These are phyloP conservation scores for Hirschfeldia incana DNA, from an alignment of 345 rosid species.

Conservation along the genomic window DNA sequence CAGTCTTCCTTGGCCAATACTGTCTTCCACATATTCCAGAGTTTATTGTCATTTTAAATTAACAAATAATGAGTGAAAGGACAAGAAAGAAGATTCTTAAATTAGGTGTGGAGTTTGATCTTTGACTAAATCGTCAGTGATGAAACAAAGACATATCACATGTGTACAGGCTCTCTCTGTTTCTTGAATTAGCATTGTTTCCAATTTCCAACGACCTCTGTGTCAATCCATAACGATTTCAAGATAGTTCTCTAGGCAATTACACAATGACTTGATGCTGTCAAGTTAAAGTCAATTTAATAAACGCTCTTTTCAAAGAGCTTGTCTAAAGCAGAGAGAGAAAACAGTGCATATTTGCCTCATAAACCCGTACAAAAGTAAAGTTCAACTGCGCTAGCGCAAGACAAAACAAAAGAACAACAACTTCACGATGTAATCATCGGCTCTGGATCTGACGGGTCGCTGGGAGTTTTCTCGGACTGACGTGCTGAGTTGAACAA, in stretches of 20 bases:
- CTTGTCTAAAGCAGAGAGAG: not conserved
- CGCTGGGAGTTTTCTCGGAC: slow-evolving; percentile 51
- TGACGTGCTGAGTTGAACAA: slow-evolving; percentile 85
- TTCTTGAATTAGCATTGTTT: not conserved
- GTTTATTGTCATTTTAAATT: no score
- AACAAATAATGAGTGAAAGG: no score
- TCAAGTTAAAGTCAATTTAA: slow-evolving; percentile 22
- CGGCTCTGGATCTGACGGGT: slow-evolving; percentile 81
- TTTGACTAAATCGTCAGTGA: not conserved
- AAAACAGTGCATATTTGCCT: slow-evolving; percentile 26
- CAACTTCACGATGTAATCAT: slow-evolving; percentile 81
- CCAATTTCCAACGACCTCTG: not conserved
- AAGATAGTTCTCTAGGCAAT: not conserved
- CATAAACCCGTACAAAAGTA: slow-evolving; percentile 26
- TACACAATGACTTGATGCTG: not conserved
- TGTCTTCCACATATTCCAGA: no score
- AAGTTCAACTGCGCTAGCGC: slow-evolving; percentile 1
- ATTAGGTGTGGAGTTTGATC: not conserved
- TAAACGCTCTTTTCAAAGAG: slow-evolving; percentile 9
- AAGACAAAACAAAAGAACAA: slow-evolving; percentile 9
- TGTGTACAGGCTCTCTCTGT: not conserved
- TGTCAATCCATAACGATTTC: not conserved
- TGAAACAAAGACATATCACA: not conserved
- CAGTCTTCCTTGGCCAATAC: no score
- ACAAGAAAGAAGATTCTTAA: no score